Percentiles rank a stretch among this genome's conserved stretches.
These are phyloP conservation scores for Diaporthe ilicicola DNA, from an alignment of 2,329 filamentous ascomycete species.

Conservation along the genomic window DNA sequence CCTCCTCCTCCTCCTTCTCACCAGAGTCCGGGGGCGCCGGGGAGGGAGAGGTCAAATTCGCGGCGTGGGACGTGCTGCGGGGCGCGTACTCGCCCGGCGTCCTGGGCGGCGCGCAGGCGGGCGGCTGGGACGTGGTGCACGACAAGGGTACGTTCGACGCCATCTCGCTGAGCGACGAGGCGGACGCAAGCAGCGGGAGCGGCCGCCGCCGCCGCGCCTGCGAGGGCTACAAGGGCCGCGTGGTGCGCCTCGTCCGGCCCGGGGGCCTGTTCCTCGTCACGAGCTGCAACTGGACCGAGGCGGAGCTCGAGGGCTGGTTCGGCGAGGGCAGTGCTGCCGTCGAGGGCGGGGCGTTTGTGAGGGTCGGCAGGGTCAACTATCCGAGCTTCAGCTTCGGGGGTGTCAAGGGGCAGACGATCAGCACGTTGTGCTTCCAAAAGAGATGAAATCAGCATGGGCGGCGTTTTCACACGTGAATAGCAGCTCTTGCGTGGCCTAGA, in stretches of 20 bases:
- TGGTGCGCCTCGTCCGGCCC: conserved; percentile 72
- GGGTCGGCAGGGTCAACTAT: conserved; percentile 78
- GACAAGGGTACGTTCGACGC: conserved; percentile 99
- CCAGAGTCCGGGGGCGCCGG: conserved; percentile 31
- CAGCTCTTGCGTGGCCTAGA: neutral
- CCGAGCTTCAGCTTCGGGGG: conserved; percentile 90
- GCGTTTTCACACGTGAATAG: neutral
- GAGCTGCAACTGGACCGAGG: conserved; percentile 98
- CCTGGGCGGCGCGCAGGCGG: conserved; percentile 35
- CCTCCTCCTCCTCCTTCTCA: too few species aligned
- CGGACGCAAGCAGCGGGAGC: conserved; percentile 53
- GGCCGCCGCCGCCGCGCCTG: conserved; percentile 73
- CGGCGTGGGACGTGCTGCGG: conserved; percentile 71
- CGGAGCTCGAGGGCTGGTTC: conserved; percentile 85
- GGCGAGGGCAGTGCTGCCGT: conserved; percentile 39
- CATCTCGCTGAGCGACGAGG: conserved; percentile 76
- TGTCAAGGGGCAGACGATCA: conserved; percentile 86
- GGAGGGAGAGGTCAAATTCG: conserved; percentile 49
- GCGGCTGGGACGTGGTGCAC: conserved; percentile 87
- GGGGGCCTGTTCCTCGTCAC: conserved; percentile 85
- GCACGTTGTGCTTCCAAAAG: conserved; percentile 80
- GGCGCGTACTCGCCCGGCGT: conserved; percentile 47
- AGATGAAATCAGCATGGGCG: neutral
- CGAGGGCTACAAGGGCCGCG: conserved; percentile 77
- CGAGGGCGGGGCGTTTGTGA: conserved; percentile 57